Percentiles rank a stretch among this genome's conserved stretches.
Evolutionary conservation across 768 basidiomycete species (phyloP).

Genomic region (Boletus reticulatus): DNA sequence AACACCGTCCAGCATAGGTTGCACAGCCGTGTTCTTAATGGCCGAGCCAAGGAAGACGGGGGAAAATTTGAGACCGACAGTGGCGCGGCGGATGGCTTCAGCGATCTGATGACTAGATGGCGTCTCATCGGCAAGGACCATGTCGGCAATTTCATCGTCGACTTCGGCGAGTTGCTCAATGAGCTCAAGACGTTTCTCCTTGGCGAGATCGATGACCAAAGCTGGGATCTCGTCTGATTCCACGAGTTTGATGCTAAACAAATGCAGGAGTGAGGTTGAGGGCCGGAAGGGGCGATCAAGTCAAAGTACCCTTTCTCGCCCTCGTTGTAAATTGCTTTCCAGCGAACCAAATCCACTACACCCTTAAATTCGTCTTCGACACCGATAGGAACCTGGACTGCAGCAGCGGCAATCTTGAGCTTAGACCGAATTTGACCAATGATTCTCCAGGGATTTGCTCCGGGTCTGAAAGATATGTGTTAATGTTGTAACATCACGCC

Average conservation of each 20-base stretch:
- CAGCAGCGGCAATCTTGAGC: slow-evolving; percentile 88
- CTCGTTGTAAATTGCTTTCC: slow-evolving; percentile 93
- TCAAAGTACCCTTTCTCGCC: slow-evolving; percentile 86
- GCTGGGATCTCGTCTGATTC: slow-evolving; percentile 88
- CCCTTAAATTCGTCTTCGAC: slow-evolving; percentile 83
- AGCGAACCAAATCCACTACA: slow-evolving; percentile 90
- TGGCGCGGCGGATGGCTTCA: slow-evolving; percentile 85
- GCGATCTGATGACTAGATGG: slow-evolving; percentile 74
- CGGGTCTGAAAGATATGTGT: slow-evolving; percentile 55
- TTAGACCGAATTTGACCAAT: slow-evolving; percentile 89
- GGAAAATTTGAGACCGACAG: slow-evolving; percentile 84
- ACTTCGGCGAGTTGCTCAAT: slow-evolving; percentile 96
- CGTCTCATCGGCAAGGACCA: slow-evolving; percentile 80
- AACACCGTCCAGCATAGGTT: slow-evolving; percentile 91
- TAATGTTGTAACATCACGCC: not conserved
- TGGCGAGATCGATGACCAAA: slow-evolving; percentile 67
- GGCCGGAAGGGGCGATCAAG: not conserved
- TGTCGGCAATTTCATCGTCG: slow-evolving; percentile 91
- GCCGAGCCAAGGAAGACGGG: slow-evolving; percentile 98
- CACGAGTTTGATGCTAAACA: slow-evolving; percentile 64
- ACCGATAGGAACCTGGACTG: slow-evolving; percentile 95
- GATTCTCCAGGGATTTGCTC: slow-evolving; percentile 96
- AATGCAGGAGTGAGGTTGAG: not conserved
- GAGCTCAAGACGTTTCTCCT: slow-evolving; percentile 84
- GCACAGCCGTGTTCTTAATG: slow-evolving; percentile 95